Evolutionary conservation across 768 basidiomycete species (phyloP), one percentile per base, ranked within the genome.

Genomic region (Pluteus cervinus): DNA sequence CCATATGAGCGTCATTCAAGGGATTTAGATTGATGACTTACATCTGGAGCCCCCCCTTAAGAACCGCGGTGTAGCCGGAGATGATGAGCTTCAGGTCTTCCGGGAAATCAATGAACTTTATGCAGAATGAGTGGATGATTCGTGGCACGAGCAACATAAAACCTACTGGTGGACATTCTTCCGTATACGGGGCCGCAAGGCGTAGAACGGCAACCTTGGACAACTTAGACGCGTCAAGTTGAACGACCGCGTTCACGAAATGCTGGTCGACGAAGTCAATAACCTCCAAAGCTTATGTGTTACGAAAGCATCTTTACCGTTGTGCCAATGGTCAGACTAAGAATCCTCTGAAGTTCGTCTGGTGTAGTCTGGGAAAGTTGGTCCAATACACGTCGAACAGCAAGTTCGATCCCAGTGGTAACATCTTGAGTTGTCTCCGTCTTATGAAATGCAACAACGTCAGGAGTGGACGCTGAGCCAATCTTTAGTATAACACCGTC

Each of bases 121-220:
- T 53, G 55, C 4, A 24, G 39, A 61, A 51, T 26, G 14, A 8
- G 11, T 61, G 50, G 12, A 65, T 34, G 1, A 29, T 7, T 36
- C 54, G 52, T 12, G 69, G 39, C 14, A 57, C 59, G 17, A 34
- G 50, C 1, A 66, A 20, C 56, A 55, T 14, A 32, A 56, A 0
- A 71, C 70, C 60, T 43, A 75, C 79, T 0, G 80, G 71, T 8
- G 78, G 80, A 12, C 67, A 67, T 23, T 75, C 73, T n/a, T 54
- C 60, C 2, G 75, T 75, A 53, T 75, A 79, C 1, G 75, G 75
- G 3, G 71, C 75, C 31, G 75, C 77, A 5, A 83, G 63, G 39
- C 81, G 71, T 33, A 83, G 65, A 24, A 82, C 77, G 0, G 77
- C 81, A 0, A 83, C 79, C 31, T 70, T 70, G 30, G 68, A 65